Evolutionary conservation across 2,329 filamentous ascomycete genomes (phyloP), one percentile per base, ranked within the genome.

Genomic region (Drechmeria coniospora): DNA sequence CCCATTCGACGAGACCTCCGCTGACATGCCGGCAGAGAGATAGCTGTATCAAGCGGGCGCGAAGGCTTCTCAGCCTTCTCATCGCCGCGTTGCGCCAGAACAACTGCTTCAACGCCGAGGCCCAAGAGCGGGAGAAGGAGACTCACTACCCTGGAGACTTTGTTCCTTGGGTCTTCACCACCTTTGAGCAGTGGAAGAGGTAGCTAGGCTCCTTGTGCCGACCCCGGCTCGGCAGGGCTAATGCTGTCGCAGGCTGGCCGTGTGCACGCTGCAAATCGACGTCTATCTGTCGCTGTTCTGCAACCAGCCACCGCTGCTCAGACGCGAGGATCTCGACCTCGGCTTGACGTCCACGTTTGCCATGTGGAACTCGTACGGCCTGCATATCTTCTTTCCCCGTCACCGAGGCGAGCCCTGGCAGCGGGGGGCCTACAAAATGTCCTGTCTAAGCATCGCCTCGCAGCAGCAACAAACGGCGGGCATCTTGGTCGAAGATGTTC

Each of bases 261-360:
- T 41, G 2, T 44, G 39, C 15, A 34, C 55, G 1, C 52, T 53
- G 30, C 57, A 57, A 28, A 38, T 60, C 15, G 57, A 61, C 31
- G 27, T 42, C 0, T 57, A 53, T 17, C 26, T 59, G 6, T 51
- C 50, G 17, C 36, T 48, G 6, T 38, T 43, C 18, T 47, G 28
- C 31, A 40, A 39, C 29, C 44, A 57, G 25, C 42, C 54, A 2
- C 41, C 48, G 0, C 28, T 45, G 0, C 31, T 59, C 0, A 41
- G 44, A 5, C 31, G 46, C 1, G 51, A 57, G 31, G 57, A 61
- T 29, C 34, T 61, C 1, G 46, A 55, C 10, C 37, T 54, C 5
- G 37, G 44, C 0, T 29, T 58, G 8, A 43, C 49, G 3, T 43
- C 38, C 0, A 51, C 56, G 0, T 53, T 46, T 19, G 41, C 46